Conservation (phyloP, 441 rosid genomes). For the Gossypium trilobum region DNA sequence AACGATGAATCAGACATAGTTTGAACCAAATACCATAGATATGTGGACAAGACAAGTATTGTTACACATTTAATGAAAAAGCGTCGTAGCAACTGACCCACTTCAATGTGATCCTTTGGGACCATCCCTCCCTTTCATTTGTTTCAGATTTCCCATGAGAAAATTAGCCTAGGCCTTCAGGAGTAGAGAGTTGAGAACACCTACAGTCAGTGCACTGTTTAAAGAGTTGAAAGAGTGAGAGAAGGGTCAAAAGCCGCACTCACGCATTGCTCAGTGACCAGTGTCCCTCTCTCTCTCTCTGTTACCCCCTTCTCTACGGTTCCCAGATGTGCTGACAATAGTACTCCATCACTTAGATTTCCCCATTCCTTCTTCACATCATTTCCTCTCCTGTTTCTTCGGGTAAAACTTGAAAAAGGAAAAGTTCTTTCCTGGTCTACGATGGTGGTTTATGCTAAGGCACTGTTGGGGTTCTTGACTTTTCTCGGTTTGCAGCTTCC, state of each 20-base stretch:
- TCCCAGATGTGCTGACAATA: neutral
- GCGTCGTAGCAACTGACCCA: neutral
- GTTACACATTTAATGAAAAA: neutral
- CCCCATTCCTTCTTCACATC: conserved; percentile 4
- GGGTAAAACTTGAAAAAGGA: conserved; percentile 11
- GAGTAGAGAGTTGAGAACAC: neutral
- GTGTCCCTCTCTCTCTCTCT: neutral
- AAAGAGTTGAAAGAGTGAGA: neutral
- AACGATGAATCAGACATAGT: neutral
- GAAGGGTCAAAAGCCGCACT: conserved; percentile 3
- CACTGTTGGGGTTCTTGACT: conserved; percentile 36
- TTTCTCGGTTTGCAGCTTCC: conserved; percentile 46
- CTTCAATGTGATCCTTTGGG: conserved; percentile 5
- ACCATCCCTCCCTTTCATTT: neutral
- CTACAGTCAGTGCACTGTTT: neutral
- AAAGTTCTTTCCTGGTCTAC: conserved; percentile 16
- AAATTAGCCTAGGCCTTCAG: neutral
- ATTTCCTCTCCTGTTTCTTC: conserved; percentile 8
- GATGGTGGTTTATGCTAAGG: conserved; percentile 39
- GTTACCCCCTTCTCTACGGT: neutral
- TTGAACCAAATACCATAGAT: neutral
- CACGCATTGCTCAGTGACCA: conserved; percentile 1
- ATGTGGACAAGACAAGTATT: neutral
- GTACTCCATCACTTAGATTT: neutral
- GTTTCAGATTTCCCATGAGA: neutral